Evolutionary conservation across 306 rosid species (phyloP), one percentile per base, ranked within the genome.

Genomic region (Fragaria vesca): DNA sequence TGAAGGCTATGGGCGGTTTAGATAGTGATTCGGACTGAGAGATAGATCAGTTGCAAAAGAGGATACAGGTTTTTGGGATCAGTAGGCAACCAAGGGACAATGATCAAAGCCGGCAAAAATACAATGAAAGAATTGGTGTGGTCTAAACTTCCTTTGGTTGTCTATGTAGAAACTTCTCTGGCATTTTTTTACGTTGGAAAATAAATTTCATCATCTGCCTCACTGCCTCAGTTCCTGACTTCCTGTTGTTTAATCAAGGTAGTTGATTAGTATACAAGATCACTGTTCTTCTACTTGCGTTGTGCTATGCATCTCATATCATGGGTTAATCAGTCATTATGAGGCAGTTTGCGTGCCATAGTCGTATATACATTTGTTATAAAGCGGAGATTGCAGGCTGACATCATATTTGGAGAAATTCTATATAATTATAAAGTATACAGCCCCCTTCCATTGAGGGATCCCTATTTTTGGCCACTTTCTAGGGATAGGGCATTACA

Each of bases 1-100:
- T 88, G 72, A 88, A 86, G 87, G 90, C 90, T 77, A 88, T 88
- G 92, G 89, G 87, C 66, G 76, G 90, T 30, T 75, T 88, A 81
- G 90, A 88, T 28, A 86, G 92, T 50, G 90, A 84, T 32, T 88
- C 92, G 38, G 92, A 88, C 32, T 78, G 87, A 85, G 69, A 43
- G 80, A 55, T 17, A 30, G 21, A n/a, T 15, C 15, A 58, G 26
- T 20, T 66, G 40, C 62, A 28, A 36, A 55, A 16, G 71, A 48
- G 4, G 32, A 34, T 42, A 18, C 34, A 30, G 16, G 36, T 43
- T 69, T 76, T 62, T 54, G 28, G 36, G 32, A 28, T 71, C 48
- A 4, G 75, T 21, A 13, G 28, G 38, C 76, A 54, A 36, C 76
- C 58, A 58, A 74, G 69, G 70, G 69, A 28, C 57, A 28, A 42